Conservation (phyloP, 768 basidiomycete genomes). For the Wakefieldia striispora region DNA sequence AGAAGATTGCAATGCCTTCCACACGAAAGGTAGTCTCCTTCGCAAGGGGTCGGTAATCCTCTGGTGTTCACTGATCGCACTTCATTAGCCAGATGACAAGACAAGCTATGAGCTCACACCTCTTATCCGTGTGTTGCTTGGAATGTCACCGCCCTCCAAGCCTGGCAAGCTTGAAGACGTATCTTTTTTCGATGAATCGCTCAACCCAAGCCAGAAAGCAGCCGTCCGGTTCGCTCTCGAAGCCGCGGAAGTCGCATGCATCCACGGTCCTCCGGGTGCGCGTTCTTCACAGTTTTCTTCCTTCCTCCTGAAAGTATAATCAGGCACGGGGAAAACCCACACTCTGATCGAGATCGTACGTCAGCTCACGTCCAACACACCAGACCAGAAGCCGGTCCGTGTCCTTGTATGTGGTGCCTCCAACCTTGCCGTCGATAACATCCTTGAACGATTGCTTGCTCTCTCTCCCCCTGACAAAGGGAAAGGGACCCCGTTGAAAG, state of each 20-base stretch:
- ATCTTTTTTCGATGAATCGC: constrained; percentile 66
- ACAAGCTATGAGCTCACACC: constrained; percentile 42
- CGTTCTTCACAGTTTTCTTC: neutral
- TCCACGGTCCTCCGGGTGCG: constrained; percentile 94
- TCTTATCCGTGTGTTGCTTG: constrained; percentile 70
- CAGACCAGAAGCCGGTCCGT: constrained; percentile 47
- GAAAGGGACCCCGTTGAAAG: constrained; percentile 44
- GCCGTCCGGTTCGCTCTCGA: constrained; percentile 84
- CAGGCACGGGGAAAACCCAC: constrained; percentile 93
- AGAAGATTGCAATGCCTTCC: constrained; percentile 39
- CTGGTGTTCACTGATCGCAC: neutral
- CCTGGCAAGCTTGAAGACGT: constrained; percentile 39
- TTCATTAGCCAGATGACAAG: constrained; percentile 39
- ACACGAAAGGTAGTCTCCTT: constrained; percentile 18
- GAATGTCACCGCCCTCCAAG: constrained; percentile 50
- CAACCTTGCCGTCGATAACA: constrained; percentile 94
- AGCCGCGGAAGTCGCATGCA: constrained; percentile 81
- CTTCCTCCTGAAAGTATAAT: neutral
- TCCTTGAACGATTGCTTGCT: constrained; percentile 78
- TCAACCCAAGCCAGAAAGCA: constrained; percentile 83
- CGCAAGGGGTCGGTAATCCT: neutral
- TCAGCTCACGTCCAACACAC: constrained; percentile 59
- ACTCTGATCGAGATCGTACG: constrained; percentile 93
- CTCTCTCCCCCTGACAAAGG: constrained; percentile 52
- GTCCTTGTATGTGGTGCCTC: constrained; percentile 91